These are phyloP conservation scores for Vicia faba DNA, from an alignment of 306 rosid genomes.

Conservation along the genomic window DNA sequence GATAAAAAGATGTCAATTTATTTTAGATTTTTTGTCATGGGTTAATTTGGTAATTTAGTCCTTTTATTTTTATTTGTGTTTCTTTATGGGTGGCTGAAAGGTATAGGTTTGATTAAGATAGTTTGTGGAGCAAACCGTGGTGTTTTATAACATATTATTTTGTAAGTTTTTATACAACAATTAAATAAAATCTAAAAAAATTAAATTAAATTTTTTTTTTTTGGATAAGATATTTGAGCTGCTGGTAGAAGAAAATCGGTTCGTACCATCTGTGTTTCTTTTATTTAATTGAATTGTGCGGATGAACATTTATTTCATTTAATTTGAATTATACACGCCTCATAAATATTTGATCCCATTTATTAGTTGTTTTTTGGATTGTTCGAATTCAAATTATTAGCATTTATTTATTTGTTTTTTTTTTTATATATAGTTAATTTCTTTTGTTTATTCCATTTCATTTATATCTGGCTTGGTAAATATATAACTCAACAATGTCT, in stretches of 20 bases:
- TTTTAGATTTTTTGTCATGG: not conserved
- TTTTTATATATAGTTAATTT: no score
- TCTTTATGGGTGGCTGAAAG: slow-evolving; percentile 24
- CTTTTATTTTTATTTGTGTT: not conserved
- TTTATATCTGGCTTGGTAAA: no score
- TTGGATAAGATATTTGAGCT: no score
- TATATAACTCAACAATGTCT: no score
- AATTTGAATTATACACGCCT: not conserved
- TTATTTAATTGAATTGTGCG: not conserved
- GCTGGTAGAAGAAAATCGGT: no score
- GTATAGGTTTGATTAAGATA: slow-evolving; percentile 31
- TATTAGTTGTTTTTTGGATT: not conserved
- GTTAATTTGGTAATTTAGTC: not conserved
- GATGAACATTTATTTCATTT: not conserved
- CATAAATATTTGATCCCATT: not conserved
- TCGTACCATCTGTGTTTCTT: no score
- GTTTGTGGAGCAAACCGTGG: slow-evolving; percentile 30
- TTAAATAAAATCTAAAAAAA: not conserved
- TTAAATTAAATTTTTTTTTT: not conserved
- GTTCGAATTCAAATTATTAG: not conserved
- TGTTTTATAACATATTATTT: not conserved
- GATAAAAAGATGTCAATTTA: not conserved
- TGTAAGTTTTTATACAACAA: not conserved
- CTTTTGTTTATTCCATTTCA: no score
- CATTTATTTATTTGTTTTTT: no score